Evolutionary conservation across 2,329 filamentous ascomycete genomes (phyloP), one percentile per base, ranked within the genome.

Genomic region (Ramularia endophylla): DNA sequence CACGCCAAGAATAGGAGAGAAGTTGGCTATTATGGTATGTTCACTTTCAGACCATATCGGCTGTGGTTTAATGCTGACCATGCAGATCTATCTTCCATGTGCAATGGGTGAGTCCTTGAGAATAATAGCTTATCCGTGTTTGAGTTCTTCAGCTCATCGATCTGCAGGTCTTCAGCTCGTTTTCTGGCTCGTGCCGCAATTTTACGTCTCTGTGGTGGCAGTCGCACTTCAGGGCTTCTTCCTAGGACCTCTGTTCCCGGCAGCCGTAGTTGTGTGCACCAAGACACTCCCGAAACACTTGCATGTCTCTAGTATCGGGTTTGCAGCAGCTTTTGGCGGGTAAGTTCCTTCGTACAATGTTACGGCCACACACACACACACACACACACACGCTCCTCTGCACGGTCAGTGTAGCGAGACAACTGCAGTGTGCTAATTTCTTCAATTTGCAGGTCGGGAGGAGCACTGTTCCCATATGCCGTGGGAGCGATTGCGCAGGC

Each of bases 141-240:
- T n/a, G n/a, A n/a, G n/a, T n/a, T n/a, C n/a, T n/a, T n/a, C n/a
- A n/a, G n/a, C n/a, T n/a, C n/a, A n/a, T n/a, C n/a, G n/a, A n/a
- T n/a, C n/a, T n/a, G n/a, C n/a, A n/a, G n/a, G n/a, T 7, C 17
- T 34, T 8, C 74, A 87, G 57, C 66, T 92, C 2, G 63, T 89
- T 44, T 87, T 89, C 67, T 92, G 86, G 86, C 77, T 89, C 3
- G 80, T 92, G 0, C 85, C 85, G 0, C 77, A 78, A 41, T 87
- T 90, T 58, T 74, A 84, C 46, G 81, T 84, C 19, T 85, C 83
- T 0, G 79, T 83, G 7, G 70, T 88, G 11, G 81, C 83, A 18
- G 82, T 88, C 16, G 71, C 77, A 0, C 64, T 89, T 0, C 73
- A 87, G 44, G 87, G 87, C 0, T 86, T 90, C 69, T 87, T 89